Percentiles rank a stretch among this genome's conserved stretches.
These are phyloP conservation scores for Trypanosoma boissoni DNA, from an alignment of 208 protist species.

Conservation along the genomic window DNA sequence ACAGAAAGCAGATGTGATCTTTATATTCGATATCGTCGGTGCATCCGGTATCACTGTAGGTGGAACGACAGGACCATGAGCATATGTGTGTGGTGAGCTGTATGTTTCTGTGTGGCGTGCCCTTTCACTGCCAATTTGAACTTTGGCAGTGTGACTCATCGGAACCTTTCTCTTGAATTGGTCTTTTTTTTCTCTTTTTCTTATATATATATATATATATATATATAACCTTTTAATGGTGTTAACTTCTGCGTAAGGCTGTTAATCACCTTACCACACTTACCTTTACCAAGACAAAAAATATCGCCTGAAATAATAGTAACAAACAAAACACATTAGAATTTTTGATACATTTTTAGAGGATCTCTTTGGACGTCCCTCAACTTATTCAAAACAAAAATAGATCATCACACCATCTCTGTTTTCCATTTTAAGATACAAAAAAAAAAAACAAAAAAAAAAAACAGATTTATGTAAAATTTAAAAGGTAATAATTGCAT, in stretches of 20 bases:
- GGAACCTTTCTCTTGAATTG: conserved; percentile 5
- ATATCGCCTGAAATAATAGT: conserved; percentile 4
- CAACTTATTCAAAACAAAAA: conserved; percentile 4
- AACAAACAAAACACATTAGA: background rate
- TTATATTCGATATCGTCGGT: conserved; percentile 74
- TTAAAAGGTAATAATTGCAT: too few species aligned
- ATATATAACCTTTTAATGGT: too few species aligned
- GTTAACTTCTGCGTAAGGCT: too few species aligned
- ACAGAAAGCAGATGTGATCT: conserved; percentile 54
- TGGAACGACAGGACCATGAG: conserved; percentile 27
- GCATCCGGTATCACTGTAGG: conserved; percentile 56
- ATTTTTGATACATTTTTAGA: background rate
- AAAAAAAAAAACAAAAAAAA: conserved; percentile 17
- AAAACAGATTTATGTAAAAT: conserved; percentile 3
- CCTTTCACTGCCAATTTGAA: conserved; percentile 70
- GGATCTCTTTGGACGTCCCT: background rate
- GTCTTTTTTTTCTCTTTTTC: background rate
- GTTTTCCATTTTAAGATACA: conserved; percentile 6
- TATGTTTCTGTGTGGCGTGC: conserved; percentile 79
- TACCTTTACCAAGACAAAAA: background rate
- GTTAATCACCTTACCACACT: too few species aligned
- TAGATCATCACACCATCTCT: background rate
- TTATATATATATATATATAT: background rate
- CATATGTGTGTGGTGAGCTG: conserved; percentile 82
- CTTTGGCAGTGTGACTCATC: conserved; percentile 49